Evolutionary conservation across 2,329 filamentous ascomycete species (phyloP).

Genomic region (Thermoascus crustaceus): DNA sequence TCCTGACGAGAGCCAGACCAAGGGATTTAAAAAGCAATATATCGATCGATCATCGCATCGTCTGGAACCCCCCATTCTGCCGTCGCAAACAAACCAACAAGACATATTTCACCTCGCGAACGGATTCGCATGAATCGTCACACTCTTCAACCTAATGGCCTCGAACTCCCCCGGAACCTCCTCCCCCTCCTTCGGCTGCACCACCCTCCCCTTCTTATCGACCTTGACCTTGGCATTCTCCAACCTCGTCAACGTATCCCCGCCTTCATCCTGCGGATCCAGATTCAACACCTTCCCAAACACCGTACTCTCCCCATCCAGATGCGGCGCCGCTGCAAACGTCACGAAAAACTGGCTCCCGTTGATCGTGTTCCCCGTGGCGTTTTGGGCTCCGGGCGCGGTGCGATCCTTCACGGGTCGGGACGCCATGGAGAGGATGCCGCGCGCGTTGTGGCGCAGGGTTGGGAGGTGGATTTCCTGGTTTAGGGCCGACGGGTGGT

Average conservation of each 20-base stretch:
- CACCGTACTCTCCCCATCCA: constrained; percentile 60
- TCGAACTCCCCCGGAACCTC: constrained; percentile 35
- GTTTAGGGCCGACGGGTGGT: constrained; percentile 45
- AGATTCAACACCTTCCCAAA: constrained; percentile 52
- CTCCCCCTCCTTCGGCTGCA: constrained; percentile 34
- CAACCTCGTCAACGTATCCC: constrained; percentile 40
- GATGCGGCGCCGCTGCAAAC: constrained; percentile 52
- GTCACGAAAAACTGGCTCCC: constrained; percentile 59
- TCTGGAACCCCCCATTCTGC: too few relatives aligned
- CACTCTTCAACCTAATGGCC: constrained; percentile 45
- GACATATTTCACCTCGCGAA: constrained; percentile 46
- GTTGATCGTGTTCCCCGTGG: constrained; percentile 37
- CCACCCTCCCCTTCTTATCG: constrained; percentile 55
- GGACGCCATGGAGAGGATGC: constrained; percentile 53
- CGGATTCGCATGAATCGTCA: constrained; percentile 58
- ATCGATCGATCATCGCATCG: too few relatives aligned
- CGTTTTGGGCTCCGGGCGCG: constrained; percentile 39
- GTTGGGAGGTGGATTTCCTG: constrained; percentile 54
- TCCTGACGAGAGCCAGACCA: too few relatives aligned
- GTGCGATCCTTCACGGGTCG: constrained; percentile 38
- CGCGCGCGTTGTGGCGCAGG: constrained; percentile 49
- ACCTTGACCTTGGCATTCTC: constrained; percentile 53
- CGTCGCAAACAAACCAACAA: too few relatives aligned
- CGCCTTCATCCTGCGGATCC: constrained; percentile 36
- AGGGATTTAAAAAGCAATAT: too few relatives aligned